Base-by-base conservation (phyloP, 2,329 filamentous ascomycete species). In the Pseudogymnoascus sp. region DNA sequence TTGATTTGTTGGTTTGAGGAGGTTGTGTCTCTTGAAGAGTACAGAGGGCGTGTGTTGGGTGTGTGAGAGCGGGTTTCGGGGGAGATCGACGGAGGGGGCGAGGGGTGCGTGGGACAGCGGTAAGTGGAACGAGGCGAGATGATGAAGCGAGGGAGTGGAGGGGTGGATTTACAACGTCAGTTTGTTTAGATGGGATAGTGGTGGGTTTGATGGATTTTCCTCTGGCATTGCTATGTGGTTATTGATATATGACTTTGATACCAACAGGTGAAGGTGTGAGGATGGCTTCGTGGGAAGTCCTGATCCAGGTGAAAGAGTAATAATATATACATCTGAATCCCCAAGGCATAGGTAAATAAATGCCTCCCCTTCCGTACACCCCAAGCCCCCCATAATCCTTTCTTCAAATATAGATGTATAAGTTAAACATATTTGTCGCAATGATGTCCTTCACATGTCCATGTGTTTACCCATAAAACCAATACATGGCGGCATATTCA, bases 401-500 rank as follows among this genome's bases (percentile, higher is more conserved):
- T 34, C 28, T 18, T 34, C 25, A 6, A 56, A 18, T 56, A 16
- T 53, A 49, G 7, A 56, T 56, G 34, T 56, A 34, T 56, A 56
- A 31, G 46, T 34, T 56, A 56, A 56, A 18, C 25, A 56, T 56
- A 14, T 7, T 34, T 14, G 46, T 34, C 28, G 28, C 34, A 9
- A 18, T 18, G n/a, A 34, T 34, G n/a, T 5, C 25, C 28, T 34
- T 34, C 46, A 34, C 34, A 12, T 18, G n/a, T 12, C n/a, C 25
- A 16, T 7, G 46, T 34, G 8, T 36, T 62, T 49, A 67, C 18
- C 21, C 60, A 61, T 67, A 71, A 31, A 71, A 70, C 68, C 68
- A 71, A 62, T 72, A 74, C 61, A 70, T 66, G 12, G 71, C 68
- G 34, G 71, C 66, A 37, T 74, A 74, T 31, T 65, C 66, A 2